Percentiles rank a stretch among this genome's conserved stretches.
Conservation (phyloP, 371 early-diverging fungal genomes). For the Dinochytrium kinnereticum region DNA sequence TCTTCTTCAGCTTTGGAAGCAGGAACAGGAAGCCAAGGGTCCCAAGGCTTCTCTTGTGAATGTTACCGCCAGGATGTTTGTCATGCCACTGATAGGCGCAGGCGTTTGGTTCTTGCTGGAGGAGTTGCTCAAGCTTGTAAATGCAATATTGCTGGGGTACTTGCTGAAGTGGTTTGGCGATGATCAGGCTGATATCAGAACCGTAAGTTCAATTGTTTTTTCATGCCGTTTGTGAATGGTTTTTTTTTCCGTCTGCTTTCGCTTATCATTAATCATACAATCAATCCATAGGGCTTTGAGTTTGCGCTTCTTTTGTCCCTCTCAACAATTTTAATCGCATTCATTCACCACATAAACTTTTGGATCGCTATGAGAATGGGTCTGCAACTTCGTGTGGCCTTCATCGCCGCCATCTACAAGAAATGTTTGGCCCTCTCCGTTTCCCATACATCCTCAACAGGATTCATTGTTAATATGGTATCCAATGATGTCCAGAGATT, state of each 20-base stretch:
- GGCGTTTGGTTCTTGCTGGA: conserved; percentile 39
- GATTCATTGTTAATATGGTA: conserved; percentile 58
- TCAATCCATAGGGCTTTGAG: conserved; percentile 41
- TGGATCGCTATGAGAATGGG: conserved; percentile 47
- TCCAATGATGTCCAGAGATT: conserved; percentile 61
- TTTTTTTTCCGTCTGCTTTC: too few relatives aligned
- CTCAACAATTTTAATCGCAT: conserved; percentile 27
- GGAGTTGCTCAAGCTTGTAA: conserved; percentile 30
- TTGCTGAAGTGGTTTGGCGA: conserved; percentile 50
- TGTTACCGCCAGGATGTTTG: conserved; percentile 8
- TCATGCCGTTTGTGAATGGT: too few relatives aligned
- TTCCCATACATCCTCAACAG: conserved; percentile 51
- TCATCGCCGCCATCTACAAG: conserved; percentile 53
- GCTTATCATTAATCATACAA: too few relatives aligned
- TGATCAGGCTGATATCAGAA: neutral
- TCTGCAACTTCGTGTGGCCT: conserved; percentile 46
- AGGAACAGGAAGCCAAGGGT: conserved; percentile 26
- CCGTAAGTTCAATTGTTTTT: too few relatives aligned
- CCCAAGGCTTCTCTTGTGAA: conserved; percentile 23
- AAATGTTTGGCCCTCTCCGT: conserved; percentile 54
- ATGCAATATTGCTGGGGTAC: conserved; percentile 40
- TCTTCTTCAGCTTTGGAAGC: conserved; percentile 38
- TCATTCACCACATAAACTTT: conserved; percentile 53
- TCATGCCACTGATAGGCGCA: conserved; percentile 27
- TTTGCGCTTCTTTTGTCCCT: conserved; percentile 41